Base-by-base conservation (phyloP, 2,329 filamentous ascomycete species). In the Myriosclerotinia duriaeana region DNA sequence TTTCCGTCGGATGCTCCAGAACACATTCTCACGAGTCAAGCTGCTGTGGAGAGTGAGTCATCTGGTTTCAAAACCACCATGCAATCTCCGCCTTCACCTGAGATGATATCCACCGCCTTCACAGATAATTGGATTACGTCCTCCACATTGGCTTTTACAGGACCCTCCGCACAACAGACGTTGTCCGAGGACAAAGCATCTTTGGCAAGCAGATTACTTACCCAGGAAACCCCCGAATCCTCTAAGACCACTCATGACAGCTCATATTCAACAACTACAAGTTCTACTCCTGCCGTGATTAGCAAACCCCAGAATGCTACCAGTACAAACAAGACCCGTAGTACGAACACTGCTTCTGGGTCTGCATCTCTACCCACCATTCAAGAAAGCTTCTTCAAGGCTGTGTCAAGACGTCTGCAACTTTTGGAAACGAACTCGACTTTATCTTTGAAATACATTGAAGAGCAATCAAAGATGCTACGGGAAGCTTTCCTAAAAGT, bases 341-440 rank as follows among this genome's bases (percentile, higher is more conserved):
- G 55, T 71, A 74, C 78, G 66, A 80, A 71, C 73, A 80, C 77
- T 34, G 67, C 78, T 36, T 79, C 81, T 11, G 74, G 82, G 1
- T 76, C 83, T 9, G 78, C 84, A 1, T 78, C 89, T 1, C 85
- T 87, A 0, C 93, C 94, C 2, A 93, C 93, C 0, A 95, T 96
- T 0, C 95, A 99, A 77, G 95, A 99, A 76, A 95, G 91, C 1
- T 98, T 99, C 78, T 99, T 97, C 84, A 98, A 98, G 77, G 92
- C 93, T 5, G 89, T 98, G 11, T 92, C 93, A 70, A 98, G 98
- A 78, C 91, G 95, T 1, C 84, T 99, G 5, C 91, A 94, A 71
- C 88, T 93, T 72, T 87, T 98, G 9, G 95, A 99, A 78, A 87
- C 91, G 20, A 99, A 98, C 76, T 92, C 93, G 14, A 96, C 94